phyloP scores from a whole-genome alignment of 257 asterid genomes.

The Phtheirospermum japonicum region DNA sequence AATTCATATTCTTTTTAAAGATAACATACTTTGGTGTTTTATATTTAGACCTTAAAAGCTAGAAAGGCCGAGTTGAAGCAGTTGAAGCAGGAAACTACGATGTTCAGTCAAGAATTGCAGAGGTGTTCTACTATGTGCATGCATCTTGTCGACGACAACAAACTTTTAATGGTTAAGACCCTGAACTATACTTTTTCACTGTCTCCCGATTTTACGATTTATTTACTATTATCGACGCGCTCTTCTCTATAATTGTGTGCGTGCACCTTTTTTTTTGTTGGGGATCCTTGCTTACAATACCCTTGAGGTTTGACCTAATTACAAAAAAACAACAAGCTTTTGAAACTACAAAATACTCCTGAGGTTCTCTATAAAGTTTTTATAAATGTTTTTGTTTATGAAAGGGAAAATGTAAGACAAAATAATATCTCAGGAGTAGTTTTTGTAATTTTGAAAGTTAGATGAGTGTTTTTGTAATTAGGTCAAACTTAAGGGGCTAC shows the following conservation, averaged over 20 bases:
- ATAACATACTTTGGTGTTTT: background rate
- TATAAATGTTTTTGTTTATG: too few relatives aligned
- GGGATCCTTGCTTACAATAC: too few relatives aligned
- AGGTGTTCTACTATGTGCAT: background rate
- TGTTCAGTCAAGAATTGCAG: background rate
- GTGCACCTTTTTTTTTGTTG: too few relatives aligned
- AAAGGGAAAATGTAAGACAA: background rate
- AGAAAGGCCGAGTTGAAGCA: background rate
- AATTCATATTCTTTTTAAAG: background rate
- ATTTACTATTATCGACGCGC: background rate
- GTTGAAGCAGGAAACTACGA: background rate
- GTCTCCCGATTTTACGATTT: background rate
- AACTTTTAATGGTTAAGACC: conserved; percentile 1
- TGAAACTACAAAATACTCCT: too few relatives aligned
- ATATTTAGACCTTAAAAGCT: background rate
- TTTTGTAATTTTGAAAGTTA: too few relatives aligned
- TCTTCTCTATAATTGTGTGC: too few relatives aligned
- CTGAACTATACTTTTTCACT: background rate
- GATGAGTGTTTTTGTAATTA: too few relatives aligned
- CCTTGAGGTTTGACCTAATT: too few relatives aligned
- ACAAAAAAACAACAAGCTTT: too few relatives aligned
- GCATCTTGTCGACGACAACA: background rate
- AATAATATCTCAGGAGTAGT: background rate
- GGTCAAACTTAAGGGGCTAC: too few relatives aligned
- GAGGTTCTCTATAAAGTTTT: too few relatives aligned